Conservation (phyloP, 164 flowering plant genomes). For the Warburgia ugandensis region DNA sequence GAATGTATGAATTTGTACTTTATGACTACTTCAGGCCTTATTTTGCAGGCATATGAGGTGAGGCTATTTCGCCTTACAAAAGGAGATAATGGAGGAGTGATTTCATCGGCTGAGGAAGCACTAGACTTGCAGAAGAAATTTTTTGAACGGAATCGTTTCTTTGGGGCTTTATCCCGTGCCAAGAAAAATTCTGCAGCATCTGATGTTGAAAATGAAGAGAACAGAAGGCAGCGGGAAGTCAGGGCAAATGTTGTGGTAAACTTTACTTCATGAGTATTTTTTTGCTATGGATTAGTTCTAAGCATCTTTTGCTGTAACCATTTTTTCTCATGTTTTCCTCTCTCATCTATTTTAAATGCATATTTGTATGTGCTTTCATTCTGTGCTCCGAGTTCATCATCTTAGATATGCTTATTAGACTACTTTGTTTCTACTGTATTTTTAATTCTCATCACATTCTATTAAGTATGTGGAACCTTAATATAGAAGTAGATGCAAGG, state of each 20-base stretch:
- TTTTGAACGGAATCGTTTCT: slow-evolving; percentile 59
- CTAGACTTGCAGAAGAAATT: slow-evolving; percentile 62
- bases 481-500: too few species aligned
- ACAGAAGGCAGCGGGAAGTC: slow-evolving; percentile 45
- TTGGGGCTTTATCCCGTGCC: slow-evolving; percentile 36
- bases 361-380: too few species aligned
- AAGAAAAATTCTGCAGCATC: slow-evolving; percentile 30
- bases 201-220: slow-evolving; percentile 19
- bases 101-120: slow-evolving; percentile 79
- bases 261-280: slow-evolving; percentile 5
- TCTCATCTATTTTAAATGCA: too few species aligned
- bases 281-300: too few species aligned
- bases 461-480: too few species aligned
- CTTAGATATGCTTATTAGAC: too few species aligned
- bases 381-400: too few species aligned
- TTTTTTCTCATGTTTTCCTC: too few species aligned
- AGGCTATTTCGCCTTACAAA: slow-evolving; percentile 71
- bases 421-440: too few species aligned
- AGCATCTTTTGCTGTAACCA: too few species aligned
- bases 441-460: too few species aligned
- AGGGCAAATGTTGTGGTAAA: slow-evolving; percentile 62
- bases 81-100: slow-evolving; percentile 43
- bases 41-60: slow-evolving; percentile 65
- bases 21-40: slow-evolving; percentile 5
- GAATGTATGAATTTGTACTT: background rate